Evolutionary conservation across 2,329 filamentous ascomycete species (phyloP), one percentile per base, ranked within the genome.

Genomic region (Diplodia scrobiculata): DNA sequence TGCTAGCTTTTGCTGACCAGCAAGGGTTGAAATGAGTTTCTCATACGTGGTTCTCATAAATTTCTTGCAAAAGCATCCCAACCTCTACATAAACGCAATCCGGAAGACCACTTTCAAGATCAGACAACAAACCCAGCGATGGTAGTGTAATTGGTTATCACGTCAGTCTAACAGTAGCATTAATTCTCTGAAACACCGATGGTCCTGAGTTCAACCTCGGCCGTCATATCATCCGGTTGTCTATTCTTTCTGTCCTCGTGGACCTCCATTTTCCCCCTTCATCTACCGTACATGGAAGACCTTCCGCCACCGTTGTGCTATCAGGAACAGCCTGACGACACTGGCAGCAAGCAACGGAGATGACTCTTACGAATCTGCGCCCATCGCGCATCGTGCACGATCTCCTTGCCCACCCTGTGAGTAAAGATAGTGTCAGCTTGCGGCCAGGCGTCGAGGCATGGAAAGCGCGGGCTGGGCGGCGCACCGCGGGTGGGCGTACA

Each of bases 401-500:
- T 89, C 75, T 94, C 87, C 79, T 96, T 91, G 83, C 96, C 91
- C 80, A 99, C 90, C 70, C 90, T 66, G 38, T 14, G 11, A 10
- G 19, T 34, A 51, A 14, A 32, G 59, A 27, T 29, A 34, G n/a
- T 21, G 51, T 50, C 48, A 21, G 67, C 21, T 41, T 17, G 52
- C 17, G 14, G n/a, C 17, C 19, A 45, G 14, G 53, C 21, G 36
- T 25, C 13, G 54, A 19, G 36, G 34, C 36, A 11, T 14, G 55
- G 50, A 17, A 17, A n/a, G 38, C 36, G 51, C 34, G n/a, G 21
- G 63, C 27, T 21, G 25, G 29, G 53, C 38, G 25, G 36, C 25
- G 38, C 21, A 21, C 4, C 32, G 27, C 38, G 29, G 62, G 32
- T 63, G 69, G 69, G 85, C 88, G 74, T 87, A 92, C 88, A 97